Conservation (phyloP, 1,139 yeast species). For the Kodamaea sp. region DNA sequence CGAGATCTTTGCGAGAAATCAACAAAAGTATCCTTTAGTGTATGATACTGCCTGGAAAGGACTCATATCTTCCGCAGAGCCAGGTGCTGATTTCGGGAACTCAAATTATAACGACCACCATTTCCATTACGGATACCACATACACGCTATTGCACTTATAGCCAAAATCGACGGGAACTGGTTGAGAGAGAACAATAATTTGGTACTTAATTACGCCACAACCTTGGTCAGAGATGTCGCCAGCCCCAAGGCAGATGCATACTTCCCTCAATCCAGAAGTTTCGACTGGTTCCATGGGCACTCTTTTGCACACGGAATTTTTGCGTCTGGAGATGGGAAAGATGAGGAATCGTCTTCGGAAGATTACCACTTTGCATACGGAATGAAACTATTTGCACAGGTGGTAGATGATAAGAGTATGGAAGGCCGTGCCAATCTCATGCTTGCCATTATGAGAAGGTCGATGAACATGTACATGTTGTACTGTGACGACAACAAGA, state of each 20-base stretch:
- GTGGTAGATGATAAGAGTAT: constrained; percentile 33
- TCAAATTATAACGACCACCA: constrained; percentile 80
- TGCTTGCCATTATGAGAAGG: constrained; percentile 44
- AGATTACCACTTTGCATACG: constrained; percentile 48
- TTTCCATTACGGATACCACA: constrained; percentile 78
- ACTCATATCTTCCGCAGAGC: constrained; percentile 66
- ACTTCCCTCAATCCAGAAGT: constrained; percentile 43
- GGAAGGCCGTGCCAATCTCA: constrained; percentile 43
- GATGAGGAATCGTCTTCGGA: constrained; percentile 50
- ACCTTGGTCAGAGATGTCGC: constrained; percentile 45
- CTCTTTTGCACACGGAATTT: constrained; percentile 49
- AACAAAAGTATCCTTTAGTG: constrained; percentile 60
- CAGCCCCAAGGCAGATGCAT: constrained; percentile 37
- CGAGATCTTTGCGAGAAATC: constrained; percentile 57
- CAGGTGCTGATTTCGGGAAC: constrained; percentile 74
- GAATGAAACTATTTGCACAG: constrained; percentile 41
- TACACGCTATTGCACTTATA: constrained; percentile 69
- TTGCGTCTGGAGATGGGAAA: constrained; percentile 48
- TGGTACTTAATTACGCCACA: constrained; percentile 33
- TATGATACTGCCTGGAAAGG: constrained; percentile 77
- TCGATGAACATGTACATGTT: constrained; percentile 48
- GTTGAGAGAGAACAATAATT: constrained; percentile 28
- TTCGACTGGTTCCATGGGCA: constrained; percentile 53
- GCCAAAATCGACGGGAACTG: constrained; percentile 53
- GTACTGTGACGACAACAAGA: constrained; percentile 37